Base-by-base conservation (phyloP, 148 eudicot genomes). In the Dianthus caryophyllus region DNA sequence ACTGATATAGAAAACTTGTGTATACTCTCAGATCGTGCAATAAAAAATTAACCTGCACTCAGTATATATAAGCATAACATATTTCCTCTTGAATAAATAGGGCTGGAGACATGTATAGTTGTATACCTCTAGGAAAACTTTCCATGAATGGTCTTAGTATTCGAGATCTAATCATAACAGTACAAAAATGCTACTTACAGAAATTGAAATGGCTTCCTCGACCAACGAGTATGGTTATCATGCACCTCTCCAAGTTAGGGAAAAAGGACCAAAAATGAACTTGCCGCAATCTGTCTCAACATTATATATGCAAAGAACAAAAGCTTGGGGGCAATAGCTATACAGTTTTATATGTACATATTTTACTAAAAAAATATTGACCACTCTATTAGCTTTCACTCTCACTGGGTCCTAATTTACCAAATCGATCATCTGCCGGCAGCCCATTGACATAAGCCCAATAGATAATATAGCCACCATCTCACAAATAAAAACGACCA, bases 201-300 rank as follows among this genome's bases (percentile, higher is more conserved):
- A 30, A 24, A 27, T 21, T 17, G 55, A 69, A 55, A 44, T 61
- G 65, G 56, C 73, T 71, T 71, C 55, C 71, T 62, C 54, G 66
- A 65, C 26, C 47, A 31, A 30, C 53, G 25, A 51, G 44, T 46
- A 46, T 13, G 52, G 65, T 49, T 60, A 25, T 71, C 69, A 51
- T 15, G 70, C 61, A 65, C 18, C 68, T 61, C 44, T 60, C 68
- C 71, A 22, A 54, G 48, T 29, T 64, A 53, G 31, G 56, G 61
- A 60, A 29, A 65, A 58, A 66, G 43, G 63, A 24, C 52, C 71
- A 55, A 76, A 20, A 52, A 51, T 22, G 67, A 25, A 49, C 68
- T 66, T 44, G 71, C 38, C 49, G 54, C 61, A 60, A 71, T 65
- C 79, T 71, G 75, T 53, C 67, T 57, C 71, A 76, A 52, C 75